Evolutionary conservation across 108 stramenopile genomes (phyloP).

Genomic region (Aureococcus anophagefferens): DNA sequence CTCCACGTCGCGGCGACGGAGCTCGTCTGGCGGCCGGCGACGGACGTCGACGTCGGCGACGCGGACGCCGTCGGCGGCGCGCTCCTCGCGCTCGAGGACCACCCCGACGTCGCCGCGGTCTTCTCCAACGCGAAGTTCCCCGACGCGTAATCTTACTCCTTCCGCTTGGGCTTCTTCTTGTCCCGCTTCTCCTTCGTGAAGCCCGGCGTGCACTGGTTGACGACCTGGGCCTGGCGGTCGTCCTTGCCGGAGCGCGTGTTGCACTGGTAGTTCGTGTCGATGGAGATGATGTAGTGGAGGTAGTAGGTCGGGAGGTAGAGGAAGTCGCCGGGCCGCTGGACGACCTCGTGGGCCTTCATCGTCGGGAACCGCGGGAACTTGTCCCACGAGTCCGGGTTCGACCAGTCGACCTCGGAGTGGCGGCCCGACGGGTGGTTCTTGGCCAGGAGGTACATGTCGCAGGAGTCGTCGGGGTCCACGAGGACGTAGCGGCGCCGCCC

Average conservation of each 20-base stretch:
- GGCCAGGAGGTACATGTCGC: constrained; percentile 66
- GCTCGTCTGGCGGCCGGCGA: no score
- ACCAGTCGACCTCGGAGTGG: constrained; percentile 79
- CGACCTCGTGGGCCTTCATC: constrained; percentile 70
- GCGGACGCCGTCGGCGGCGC: no score
- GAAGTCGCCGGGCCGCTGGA: constrained; percentile 85
- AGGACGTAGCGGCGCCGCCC: constrained; percentile 80
- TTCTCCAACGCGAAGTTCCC: no score
- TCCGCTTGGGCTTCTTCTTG: no score
- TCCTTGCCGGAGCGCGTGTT: background rate
- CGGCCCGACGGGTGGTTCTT: constrained; percentile 70
- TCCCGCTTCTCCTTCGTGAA: background rate
- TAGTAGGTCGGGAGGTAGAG: constrained; percentile 88
- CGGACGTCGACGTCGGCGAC: no score
- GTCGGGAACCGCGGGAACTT: constrained; percentile 56
- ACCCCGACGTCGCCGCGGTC: no score
- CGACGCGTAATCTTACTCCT: no score
- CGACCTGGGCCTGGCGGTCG: background rate
- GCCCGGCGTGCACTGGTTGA: background rate
- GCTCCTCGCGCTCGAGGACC: no score
- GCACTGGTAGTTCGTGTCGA: constrained; percentile 77
- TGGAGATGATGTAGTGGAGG: constrained; percentile 89
- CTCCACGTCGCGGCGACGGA: no score
- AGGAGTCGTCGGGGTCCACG: constrained; percentile 75
- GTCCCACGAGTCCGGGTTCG: constrained; percentile 59